Evolutionary conservation across 306 rosid genomes (phyloP), one percentile per base, ranked within the genome.

Genomic region (Trifolium pratense): DNA sequence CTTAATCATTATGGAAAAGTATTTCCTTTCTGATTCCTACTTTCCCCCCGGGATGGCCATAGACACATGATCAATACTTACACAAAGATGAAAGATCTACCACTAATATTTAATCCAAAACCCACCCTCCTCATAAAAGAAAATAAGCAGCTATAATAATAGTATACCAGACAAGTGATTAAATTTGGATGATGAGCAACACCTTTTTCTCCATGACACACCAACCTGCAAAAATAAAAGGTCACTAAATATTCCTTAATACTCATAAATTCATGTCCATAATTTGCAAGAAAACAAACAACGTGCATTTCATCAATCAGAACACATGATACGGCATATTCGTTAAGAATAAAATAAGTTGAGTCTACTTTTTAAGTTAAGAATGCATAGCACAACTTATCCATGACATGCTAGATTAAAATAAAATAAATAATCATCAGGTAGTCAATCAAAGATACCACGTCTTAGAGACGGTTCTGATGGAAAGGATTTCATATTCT

Each of bases 181-280:
- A 40, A 62, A 46, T 70, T 69, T 32, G 73, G 69, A 75, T 55
- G 64, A 43, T 56, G 77, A 75, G 74, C 57, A 80, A 21, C 46
- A 13, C 57, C 58, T 16, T 64, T 75, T 21, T 56, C 75, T 70
- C 75, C 75, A 78, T 66, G 61, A 57, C 74, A 69, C 37, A 49
- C 52, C 64, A 66, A 42, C 82, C 83, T 75, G 58, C 84, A 79
- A 29, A 64, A 69, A 75, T 62, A 55, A 76, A 68, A 60, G 76
- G 40, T 63, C 82, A 68, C 78, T 71, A 48, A 68, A 63, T 77
- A 70, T 3, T 63, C 74, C 63, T 73, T 60, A 61, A 72, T 43
- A 72, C 42, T 17, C 62, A 73, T 80, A 73, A 68, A 69, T 31
- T 58, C 80, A 68, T 29, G 60, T 67, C 59, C 43, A 61, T 69